Evolutionary conservation across 2,329 filamentous ascomycete genomes (phyloP).

Genomic region (Tolypocladium ophioglossoides): DNA sequence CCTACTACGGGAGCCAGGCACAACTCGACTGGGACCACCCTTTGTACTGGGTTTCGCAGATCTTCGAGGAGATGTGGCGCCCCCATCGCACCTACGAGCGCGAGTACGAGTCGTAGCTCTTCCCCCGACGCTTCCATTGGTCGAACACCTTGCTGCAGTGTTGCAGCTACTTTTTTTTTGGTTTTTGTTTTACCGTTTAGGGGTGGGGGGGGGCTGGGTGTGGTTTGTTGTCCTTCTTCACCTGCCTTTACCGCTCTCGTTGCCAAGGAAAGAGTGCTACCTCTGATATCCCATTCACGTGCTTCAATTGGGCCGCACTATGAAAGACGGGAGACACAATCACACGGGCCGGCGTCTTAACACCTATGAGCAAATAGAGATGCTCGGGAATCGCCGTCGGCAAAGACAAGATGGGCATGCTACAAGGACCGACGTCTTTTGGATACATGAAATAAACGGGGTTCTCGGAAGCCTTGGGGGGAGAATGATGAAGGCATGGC

Average conservation of each 20-base stretch:
- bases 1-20: slow-evolving; percentile 14
- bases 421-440: background rate
- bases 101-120: slow-evolving; percentile 7
- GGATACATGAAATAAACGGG: background rate
- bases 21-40: slow-evolving; percentile 27
- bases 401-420: background rate
- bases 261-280: too few species aligned
- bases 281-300: too few species aligned
- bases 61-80: slow-evolving; percentile 32
- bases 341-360: background rate
- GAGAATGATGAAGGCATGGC: background rate
- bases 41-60: slow-evolving; percentile 33
- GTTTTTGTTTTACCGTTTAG: too few species aligned
- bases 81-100: slow-evolving; percentile 19
- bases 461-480: background rate
- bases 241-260: too few species aligned
- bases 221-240: too few species aligned
- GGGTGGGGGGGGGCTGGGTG: too few species aligned
- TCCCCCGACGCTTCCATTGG: background rate
- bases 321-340: background rate
- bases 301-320: too few species aligned
- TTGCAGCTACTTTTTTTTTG: too few species aligned
- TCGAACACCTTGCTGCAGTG: too few species aligned
- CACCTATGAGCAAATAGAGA: background rate
- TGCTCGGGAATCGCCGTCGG: background rate